Base-by-base conservation (phyloP, 805 yeast species). In the Blastobotrys attinorum region DNA sequence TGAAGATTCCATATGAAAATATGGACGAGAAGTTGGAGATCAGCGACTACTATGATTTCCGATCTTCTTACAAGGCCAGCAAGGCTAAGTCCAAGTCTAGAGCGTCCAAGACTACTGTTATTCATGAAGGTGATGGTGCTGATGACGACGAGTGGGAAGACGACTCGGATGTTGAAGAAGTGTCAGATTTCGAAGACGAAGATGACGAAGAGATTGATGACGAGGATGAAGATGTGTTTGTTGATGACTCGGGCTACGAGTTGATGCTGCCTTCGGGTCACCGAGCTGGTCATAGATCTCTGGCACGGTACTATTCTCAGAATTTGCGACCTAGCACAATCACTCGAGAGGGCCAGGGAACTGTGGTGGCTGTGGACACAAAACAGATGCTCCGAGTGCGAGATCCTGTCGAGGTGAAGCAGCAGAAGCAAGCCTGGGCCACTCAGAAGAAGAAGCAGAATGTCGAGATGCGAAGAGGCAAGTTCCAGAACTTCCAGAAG, bases 1-100 rank as follows among this genome's bases (percentile, higher is more conserved):
- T 90, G 67, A 76, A 78, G 57, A 73, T 92, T 47, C 97, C 97
- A 0, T 92, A 83, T 63, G 97, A 92, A 55, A 64, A 77, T 0
- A 81, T 77, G 43, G 81, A 81, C 45, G 95, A 92, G 56, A 79
- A 79, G 57, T 72, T 79, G 39, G 83, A 81, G 56, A 71, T 90
- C 36, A 75, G 88, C 0, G 81, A 78, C 33, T 92, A 82, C 58
- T 92, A 92, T 59, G 96, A 90, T 59, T 89, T 86, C 64, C 69
- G 81, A 2, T 72, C 85, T 0, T 70, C 88, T 1, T 79, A 79
- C 45, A 15, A 63, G 47, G 36, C 61, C 57, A 34, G 66, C 7
- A 25, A 11, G 11, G 29, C 29, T 7, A 7, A 25, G 29, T n/a
- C n/a, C n/a, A n/a, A n/a, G n/a, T n/a, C n/a, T n/a, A n/a, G n/a